Base-by-base conservation (phyloP, 2,329 filamentous ascomycete genomes). In the Lasiodiplodia citricola region DNA sequence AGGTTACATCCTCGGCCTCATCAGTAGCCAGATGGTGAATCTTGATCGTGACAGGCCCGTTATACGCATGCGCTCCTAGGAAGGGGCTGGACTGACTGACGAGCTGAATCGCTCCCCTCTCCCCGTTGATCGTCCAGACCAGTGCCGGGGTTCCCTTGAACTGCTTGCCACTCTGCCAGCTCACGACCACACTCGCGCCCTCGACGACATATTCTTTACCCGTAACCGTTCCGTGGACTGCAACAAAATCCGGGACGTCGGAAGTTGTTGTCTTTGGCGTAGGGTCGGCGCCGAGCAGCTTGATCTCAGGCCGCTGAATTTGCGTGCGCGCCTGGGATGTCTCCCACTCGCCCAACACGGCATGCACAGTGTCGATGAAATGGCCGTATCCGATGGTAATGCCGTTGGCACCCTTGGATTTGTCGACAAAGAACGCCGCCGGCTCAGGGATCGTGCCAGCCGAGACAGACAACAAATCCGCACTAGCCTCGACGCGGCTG, bases 1-100 rank as follows among this genome's bases (percentile, higher is more conserved):
- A 84, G 70, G 79, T 78, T 67, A 81, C 73, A 18, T 75, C 71
- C 16, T 69, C 70, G 0, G 77, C 72, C 44, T 76, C 68, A 31
- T 75, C 77, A 11, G 71, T 75, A 21, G 63, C 72, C 58, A 74
- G 71, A 23, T 75, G 70, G 18, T 78, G 74, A 4, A 75, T 65
- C 63, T 74, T 58, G 31, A 79, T 77, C 1, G 65, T 71, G 2
- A 76, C 72, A 14, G 73, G 73, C 14, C 68, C 71, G n/a, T 71
- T 23, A 47, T 16, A 47, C 14, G 14, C 44, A n/a, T n/a, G 14
- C 4, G n/a, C n/a, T 16, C 44, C 44, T 0, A 47, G 13, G 44
- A 47, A 47, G 11, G 14, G n/a, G 14, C 44, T 47, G 13, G 14
- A 7, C 44, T 47, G 44, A n/a, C 44, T 47, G 13, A 47, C n/a